Evolutionary conservation across 176 grass and related monocot species (phyloP).

Genomic region (Oryza meridionalis): DNA sequence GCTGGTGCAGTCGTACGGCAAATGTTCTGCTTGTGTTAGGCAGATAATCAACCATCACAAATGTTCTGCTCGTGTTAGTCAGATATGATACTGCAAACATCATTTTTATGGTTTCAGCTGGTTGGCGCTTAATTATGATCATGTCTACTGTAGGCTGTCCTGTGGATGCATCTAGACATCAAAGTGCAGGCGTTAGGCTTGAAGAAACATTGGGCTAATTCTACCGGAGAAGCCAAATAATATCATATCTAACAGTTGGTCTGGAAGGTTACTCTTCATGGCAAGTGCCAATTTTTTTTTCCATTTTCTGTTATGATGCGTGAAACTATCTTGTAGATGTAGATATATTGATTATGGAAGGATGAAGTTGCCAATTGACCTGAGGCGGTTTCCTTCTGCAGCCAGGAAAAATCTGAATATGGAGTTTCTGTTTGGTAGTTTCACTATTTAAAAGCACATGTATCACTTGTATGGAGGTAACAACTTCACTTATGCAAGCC

Average conservation of each 20-base stretch:
- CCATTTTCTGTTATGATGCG: conserved; percentile 39
- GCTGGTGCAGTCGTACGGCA: not conserved
- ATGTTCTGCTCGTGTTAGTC: conserved; percentile 11
- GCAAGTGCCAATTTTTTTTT: conserved; percentile 59
- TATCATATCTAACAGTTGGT: conserved; percentile 55
- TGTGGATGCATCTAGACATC: conserved; percentile 41
- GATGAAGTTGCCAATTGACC: conserved; percentile 46
- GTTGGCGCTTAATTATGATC: conserved; percentile 4
- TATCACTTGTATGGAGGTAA: conserved; percentile 54
- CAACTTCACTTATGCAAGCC: conserved; percentile 14
- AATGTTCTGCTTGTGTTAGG: not conserved
- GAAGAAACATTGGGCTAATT: conserved; percentile 43
- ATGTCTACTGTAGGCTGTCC: conserved; percentile 33
- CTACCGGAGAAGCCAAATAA: conserved; percentile 52
- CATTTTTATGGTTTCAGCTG: conserved; percentile 21
- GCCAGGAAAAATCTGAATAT: conserved; percentile 54
- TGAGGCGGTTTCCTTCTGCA: conserved; percentile 48
- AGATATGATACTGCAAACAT: not conserved
- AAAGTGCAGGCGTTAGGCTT: conserved; percentile 40
- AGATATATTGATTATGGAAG: conserved; percentile 64
- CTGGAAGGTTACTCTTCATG: conserved; percentile 57
- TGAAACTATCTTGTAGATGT: conserved; percentile 56
- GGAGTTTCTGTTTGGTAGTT: conserved; percentile 61
- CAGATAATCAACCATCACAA: conserved; percentile 8
- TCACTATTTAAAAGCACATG: conserved; percentile 48